Evolutionary conservation across 106 monocot species (phyloP), one percentile per base, ranked within the genome.

Genomic region (Iris macrosiphon): DNA sequence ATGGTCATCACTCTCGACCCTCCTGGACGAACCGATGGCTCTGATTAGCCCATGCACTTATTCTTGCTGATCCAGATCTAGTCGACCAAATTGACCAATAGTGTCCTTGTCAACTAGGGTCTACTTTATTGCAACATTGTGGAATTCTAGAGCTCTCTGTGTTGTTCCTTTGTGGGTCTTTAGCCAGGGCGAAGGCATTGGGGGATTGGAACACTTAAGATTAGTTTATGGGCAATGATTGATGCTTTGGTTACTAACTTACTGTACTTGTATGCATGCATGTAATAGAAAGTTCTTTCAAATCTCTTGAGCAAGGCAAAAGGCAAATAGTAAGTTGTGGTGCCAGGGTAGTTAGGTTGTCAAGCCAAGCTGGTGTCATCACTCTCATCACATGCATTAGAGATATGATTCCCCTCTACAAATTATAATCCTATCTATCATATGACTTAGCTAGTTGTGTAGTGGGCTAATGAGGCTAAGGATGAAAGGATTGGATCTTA

Each of bases 201-300:
- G 42, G 42, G 42, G 9, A 3, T 9, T 42, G 42, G 4, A 0
- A 17, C 14, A 3, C 42, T 42, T n/a, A 14, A 22, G 21, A 46
- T 46, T 46, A 21, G 48, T 48, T 49, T 49, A 49, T 49, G 49
- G 10, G 49, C 49, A 28, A 50, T 50, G 49, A 50, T 50, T 50
- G 49, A 28, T 2, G 20, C 20, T 23, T 21, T 23, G 46, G 46
- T n/a, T n/a, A n/a, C 22, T 5, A 9, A 10, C 24, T 20, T 46
- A 9, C 22, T 46, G 9, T 46, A n/a, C n/a, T n/a, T n/a, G 20
- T 7, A 0, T 29, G 13, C 49, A 50, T 16, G 29, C 29, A 16
- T 29, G 49, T 50, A 50, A 6, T 50, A 15, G 1, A 6, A 4
- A 14, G 28, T n/a, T 50, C 29, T 29, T 29, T 15, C 29, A 28